Evolutionary conservation across 2,329 filamentous ascomycete species (phyloP).

Genomic region (Eutypa lata): DNA sequence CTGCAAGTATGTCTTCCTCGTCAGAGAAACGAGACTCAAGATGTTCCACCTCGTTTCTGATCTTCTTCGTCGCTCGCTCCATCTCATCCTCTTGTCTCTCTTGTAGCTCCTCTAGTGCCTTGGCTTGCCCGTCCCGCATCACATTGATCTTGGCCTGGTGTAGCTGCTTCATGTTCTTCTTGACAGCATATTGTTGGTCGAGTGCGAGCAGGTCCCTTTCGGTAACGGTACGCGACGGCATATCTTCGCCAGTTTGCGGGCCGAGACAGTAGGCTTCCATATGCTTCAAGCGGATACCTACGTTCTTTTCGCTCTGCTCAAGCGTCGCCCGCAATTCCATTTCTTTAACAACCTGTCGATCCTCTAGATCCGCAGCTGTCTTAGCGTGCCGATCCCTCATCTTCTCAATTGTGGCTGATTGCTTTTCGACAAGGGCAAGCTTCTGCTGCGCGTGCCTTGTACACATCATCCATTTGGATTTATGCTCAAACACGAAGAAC

Average conservation of each 20-base stretch:
- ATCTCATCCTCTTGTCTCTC: constrained; percentile 53
- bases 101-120: constrained; percentile 57
- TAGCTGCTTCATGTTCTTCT: constrained; percentile 56
- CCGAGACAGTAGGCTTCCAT: constrained; percentile 65
- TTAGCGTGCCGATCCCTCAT: constrained; percentile 54
- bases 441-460: constrained; percentile 49
- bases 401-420: constrained; percentile 45
- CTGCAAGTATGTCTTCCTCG: constrained; percentile 48
- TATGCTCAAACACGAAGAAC: constrained; percentile 47
- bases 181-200: constrained; percentile 58
- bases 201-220: constrained; percentile 58
- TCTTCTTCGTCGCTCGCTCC: constrained; percentile 41
- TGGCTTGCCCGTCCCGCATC: constrained; percentile 61
- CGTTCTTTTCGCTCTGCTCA: constrained; percentile 55
- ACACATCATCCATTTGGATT: constrained; percentile 48
- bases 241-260: constrained; percentile 32
- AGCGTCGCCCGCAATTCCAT: constrained; percentile 54
- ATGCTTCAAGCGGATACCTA: constrained; percentile 57
- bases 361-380: constrained; percentile 54
- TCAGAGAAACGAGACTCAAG: constrained; percentile 44
- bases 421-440: constrained; percentile 42
- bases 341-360: constrained; percentile 60
- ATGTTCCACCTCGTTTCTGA: constrained; percentile 45
- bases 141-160: constrained; percentile 63
- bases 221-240: constrained; percentile 53